Evolutionary conservation across 2,329 filamentous ascomycete species (phyloP).

Genomic region (Escovopsis sp.): DNA sequence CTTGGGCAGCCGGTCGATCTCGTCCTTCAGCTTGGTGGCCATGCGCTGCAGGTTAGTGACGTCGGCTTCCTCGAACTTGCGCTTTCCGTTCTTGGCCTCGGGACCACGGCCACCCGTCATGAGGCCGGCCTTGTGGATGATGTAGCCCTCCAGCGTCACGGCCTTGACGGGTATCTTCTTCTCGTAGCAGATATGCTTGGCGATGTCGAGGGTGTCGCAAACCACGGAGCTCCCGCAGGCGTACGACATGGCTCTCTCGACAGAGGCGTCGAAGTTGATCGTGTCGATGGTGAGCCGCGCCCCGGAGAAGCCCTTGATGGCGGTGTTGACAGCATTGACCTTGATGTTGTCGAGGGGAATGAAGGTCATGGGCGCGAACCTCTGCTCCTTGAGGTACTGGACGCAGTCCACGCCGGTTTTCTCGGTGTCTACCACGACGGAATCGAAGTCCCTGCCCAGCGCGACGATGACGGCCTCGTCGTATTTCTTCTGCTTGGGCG

Average conservation of each 20-base stretch:
- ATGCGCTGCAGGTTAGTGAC: constrained; percentile 70
- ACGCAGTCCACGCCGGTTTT: constrained; percentile 91
- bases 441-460: constrained; percentile 83
- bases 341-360: constrained; percentile 96
- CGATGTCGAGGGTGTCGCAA: constrained; percentile 73
- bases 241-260: constrained; percentile 87
- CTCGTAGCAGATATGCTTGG: constrained; percentile 79
- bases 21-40: constrained; percentile 58
- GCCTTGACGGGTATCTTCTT: constrained; percentile 80
- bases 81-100: constrained; percentile 56
- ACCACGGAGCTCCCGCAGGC: constrained; percentile 92
- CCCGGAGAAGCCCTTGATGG: constrained; percentile 74
- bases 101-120: constrained; percentile 90
- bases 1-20: constrained; percentile 67
- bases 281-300: constrained; percentile 88
- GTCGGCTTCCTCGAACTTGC: constrained; percentile 79
- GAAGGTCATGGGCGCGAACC: constrained; percentile 77
- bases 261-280: constrained; percentile 77
- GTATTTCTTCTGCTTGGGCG: constrained; percentile 93
- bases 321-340: constrained; percentile 77
- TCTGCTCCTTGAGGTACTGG: constrained; percentile 81
- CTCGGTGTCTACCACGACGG: constrained; percentile 87
- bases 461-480: constrained; percentile 87
- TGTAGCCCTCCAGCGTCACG: constrained; percentile 84
- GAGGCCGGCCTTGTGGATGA: constrained; percentile 89